Evolutionary conservation across 441 rosid species (phyloP), one percentile per base, ranked within the genome.

Genomic region (Mallotus repandus): DNA sequence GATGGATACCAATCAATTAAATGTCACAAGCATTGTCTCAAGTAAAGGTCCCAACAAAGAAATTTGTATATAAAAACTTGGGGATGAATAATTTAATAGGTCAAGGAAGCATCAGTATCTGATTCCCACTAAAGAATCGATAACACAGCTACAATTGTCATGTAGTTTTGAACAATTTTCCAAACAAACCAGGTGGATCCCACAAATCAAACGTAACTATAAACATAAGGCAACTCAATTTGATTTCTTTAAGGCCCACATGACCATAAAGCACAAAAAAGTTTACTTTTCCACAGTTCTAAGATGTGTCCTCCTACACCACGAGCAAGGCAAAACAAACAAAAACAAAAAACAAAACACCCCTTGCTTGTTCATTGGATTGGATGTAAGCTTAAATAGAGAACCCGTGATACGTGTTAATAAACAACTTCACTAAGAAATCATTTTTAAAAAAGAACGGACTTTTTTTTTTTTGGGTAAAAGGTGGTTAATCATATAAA

Each of bases 291-390:
- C 61, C 5, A 59, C 57, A 69, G 70, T 54, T 65, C 53, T 59
- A 61, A 64, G 75, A 74, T 77, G 54, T 77, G 74, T 29, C 69
- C 69, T 68, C 81, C 41, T 35, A 2, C 41, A 3, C 41, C 74
- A 82, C 78, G 70, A 69, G 45, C 62, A 70, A 43, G 53, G 25
- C 70, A 50, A 60, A 16, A 57, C n/a, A 5, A 25, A 2, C 15
- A 2, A 59, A 11, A 13, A 2, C 19, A 29, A 10, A 69, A 25
- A 4, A 7, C 3, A 19, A 48, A 50, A 11, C 0, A 18, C 64
- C 19, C 64, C 76, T 74, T 70, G 68, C 69, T 61, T 19, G 15
- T 65, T 66, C 9, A 80, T 67, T 64, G 69, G 71, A 54, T 66
- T 55, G 10, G 38, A 14, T 16, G 22, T 10, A 54, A 55, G 55